Base-by-base conservation (phyloP, 2,329 filamentous ascomycete species). In the Trichophaea hybrida region DNA sequence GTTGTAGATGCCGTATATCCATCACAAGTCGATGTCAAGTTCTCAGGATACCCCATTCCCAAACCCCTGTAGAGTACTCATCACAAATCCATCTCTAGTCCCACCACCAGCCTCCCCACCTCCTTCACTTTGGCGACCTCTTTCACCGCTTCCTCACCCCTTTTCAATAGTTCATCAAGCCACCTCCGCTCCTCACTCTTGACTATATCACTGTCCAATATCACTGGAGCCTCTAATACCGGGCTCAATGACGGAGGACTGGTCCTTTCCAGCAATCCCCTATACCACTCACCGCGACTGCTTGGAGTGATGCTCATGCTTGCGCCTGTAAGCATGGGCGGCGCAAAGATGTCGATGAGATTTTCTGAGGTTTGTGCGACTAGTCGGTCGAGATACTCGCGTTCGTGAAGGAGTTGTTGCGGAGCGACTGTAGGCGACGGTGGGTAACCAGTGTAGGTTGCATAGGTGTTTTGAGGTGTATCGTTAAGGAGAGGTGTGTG, bases 271-370 rank as follows among this genome's bases (percentile, higher is more conserved):
- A 66, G 55, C 5, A 66, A 60, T 8, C 31, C 50, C 13, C 63
- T 54, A 57, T 65, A 65, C 63, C 64, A 64, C 52, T 65, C 63
- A 15, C 64, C 64, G 17, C 64, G 57, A 48, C 51, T 60, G 33
- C 60, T 61, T n/a, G 64, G 63, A 7, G 64, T 66, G 15, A 63
- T 52, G 24, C 50, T 54, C 17, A 61, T 65, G 5, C 55, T 56
- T n/a, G 61, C 50, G 51, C 55, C 50, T 17, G 59, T 61, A 8
- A 65, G 34, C 51, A 62, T 60, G 8, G 60, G 63, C 31, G 63
- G 59, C 5, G 64, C 63, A 49, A 66, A 65, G 17, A 66, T 66
- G 43, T 66, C 64, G 33, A 66, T 66, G 12, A 66, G 63, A 44
- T 66, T 64, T 49, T 66, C 63, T 5, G 64, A 65, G 7, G 63